Conservation (phyloP, 2,329 filamentous ascomycete species). For the Venturia nashicola region DNA sequence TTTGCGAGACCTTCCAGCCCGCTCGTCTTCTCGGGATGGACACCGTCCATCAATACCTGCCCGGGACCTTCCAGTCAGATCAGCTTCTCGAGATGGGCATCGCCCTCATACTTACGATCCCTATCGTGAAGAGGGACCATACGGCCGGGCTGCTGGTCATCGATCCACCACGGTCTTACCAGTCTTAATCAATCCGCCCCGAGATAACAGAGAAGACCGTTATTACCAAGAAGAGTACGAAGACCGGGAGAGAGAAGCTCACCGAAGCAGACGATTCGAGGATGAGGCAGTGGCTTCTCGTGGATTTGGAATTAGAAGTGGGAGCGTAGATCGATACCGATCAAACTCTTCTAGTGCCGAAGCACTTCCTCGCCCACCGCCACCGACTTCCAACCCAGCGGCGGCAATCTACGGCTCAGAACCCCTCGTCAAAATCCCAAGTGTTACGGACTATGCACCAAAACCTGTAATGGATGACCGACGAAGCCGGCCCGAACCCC, state of each 20-base stretch:
- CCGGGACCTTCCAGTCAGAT: background rate
- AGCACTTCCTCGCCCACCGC: background rate
- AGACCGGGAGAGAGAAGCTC: slow-evolving; percentile 11
- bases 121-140: slow-evolving; percentile 4
- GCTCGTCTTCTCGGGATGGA: background rate
- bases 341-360: slow-evolving; percentile 3
- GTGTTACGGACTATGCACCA: background rate
- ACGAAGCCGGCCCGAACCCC: background rate
- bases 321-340: slow-evolving; percentile 14
- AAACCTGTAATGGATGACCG: background rate
- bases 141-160: background rate
- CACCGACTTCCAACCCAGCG: background rate
- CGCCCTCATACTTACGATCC: slow-evolving; percentile 12
- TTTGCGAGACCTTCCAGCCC: slow-evolving; percentile 20
- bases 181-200: background rate
- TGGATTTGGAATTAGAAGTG: slow-evolving; percentile 33
- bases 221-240: slow-evolving; percentile 7
- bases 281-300: slow-evolving; percentile 33
- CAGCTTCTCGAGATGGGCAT: background rate
- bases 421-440: slow-evolving; percentile 8
- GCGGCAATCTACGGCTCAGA: slow-evolving; percentile 8
- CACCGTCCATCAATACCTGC: background rate
- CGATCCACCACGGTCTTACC: background rate
- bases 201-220: background rate
- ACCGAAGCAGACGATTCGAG: slow-evolving; percentile 17